These are phyloP conservation scores for Rhytidhysteron rufulum DNA, from an alignment of 2,329 filamentous ascomycete species.

Conservation along the genomic window DNA sequence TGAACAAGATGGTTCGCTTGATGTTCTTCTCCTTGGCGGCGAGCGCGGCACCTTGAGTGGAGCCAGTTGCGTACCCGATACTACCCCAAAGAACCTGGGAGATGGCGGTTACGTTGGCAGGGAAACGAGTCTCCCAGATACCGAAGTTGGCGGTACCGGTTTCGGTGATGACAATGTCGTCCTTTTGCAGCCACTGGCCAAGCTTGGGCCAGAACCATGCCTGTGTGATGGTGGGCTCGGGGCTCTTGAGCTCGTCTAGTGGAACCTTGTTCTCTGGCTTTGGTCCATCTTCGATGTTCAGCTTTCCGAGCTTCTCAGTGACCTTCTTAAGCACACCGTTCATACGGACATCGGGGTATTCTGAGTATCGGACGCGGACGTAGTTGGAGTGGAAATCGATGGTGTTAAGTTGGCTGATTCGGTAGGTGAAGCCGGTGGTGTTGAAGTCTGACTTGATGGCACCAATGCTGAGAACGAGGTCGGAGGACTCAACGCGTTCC, in stretches of 20 bases:
- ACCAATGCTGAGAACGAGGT: constrained; percentile 68
- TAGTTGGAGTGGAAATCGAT: constrained; percentile 78
- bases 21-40: constrained; percentile 63
- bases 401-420: constrained; percentile 69
- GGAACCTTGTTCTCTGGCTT: constrained; percentile 52
- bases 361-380: constrained; percentile 70
- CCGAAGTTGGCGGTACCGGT: constrained; percentile 88
- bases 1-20: constrained; percentile 73
- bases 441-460: constrained; percentile 75
- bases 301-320: constrained; percentile 53
- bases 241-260: constrained; percentile 23
- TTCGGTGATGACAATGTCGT: constrained; percentile 79
- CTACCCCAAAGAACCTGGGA: constrained; percentile 72
- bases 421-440: constrained; percentile 77
- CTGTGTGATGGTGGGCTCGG: constrained; percentile 57
- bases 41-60: constrained; percentile 66
- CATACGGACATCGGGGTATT: constrained; percentile 76
- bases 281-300: constrained; percentile 54
- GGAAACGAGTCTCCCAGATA: constrained; percentile 81
- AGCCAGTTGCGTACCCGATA: constrained; percentile 63
- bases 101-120: constrained; percentile 70
- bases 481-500: constrained; percentile 62
- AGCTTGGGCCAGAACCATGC: constrained; percentile 75
- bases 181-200: constrained; percentile 65
- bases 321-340: constrained; percentile 72